Percentiles rank a stretch among this genome's conserved stretches.
Conservation (phyloP, 75 land plant species). For the Chamaecyparis obtusa region DNA sequence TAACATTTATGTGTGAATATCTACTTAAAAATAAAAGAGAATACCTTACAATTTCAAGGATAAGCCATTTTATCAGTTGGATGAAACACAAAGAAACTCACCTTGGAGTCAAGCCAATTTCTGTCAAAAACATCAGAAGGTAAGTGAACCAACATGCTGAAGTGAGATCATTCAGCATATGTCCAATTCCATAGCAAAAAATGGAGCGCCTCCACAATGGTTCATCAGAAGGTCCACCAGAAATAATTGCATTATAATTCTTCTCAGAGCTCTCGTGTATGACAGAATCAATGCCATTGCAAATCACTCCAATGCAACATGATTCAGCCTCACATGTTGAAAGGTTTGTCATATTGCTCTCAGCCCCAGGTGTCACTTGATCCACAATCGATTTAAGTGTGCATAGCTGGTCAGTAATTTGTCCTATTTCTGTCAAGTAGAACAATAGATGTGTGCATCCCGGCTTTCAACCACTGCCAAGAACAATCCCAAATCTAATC, state of each 20-base stretch:
- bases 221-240: slow-evolving; percentile 26
- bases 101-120: slow-evolving; percentile 86
- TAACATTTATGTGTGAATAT: not conserved
- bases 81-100: slow-evolving; percentile 16
- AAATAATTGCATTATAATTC: slow-evolving; percentile 6
- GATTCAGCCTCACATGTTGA: not conserved
- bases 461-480: slow-evolving; percentile 2
- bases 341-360: not conserved
- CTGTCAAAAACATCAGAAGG: slow-evolving; percentile 86
- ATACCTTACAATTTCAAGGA: not conserved
- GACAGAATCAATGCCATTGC: not conserved
- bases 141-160: slow-evolving; percentile 99
- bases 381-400: not conserved
- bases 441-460: not conserved
- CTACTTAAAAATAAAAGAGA: not conserved
- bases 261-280: slow-evolving; percentile 7
- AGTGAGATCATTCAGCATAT: slow-evolving; percentile 96
- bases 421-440: not conserved
- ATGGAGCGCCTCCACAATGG: slow-evolving; percentile 57
- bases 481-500: not conserved
- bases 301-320: not conserved
- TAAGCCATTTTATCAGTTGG: not conserved
- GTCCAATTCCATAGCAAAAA: slow-evolving; percentile 81
- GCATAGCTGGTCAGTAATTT: not conserved
- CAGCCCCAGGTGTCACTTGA: not conserved